These are phyloP conservation scores for Psilocybe cyanescens DNA, from an alignment of 768 basidiomycete genomes.

Conservation along the genomic window DNA sequence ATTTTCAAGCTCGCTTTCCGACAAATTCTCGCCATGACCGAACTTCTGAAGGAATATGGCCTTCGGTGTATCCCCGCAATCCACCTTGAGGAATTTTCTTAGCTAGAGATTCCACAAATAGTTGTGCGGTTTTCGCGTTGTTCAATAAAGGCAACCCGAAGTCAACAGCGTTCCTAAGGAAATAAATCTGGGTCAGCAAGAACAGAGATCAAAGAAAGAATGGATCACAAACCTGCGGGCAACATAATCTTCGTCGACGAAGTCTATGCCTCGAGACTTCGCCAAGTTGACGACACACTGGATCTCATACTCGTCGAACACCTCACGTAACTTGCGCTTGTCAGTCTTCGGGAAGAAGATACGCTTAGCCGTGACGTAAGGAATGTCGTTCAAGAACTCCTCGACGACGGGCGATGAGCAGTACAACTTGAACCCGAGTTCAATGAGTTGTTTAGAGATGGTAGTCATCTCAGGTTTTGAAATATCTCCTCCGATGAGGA, in stretches of 20 bases:
- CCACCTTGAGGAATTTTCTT: conserved; percentile 85
- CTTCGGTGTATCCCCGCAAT: conserved; percentile 80
- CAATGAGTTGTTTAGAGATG: conserved; percentile 78
- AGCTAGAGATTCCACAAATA: conserved; percentile 89
- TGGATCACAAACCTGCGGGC: conserved; percentile 71
- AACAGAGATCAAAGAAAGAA: neutral
- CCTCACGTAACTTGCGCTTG: conserved; percentile 92
- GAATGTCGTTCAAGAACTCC: conserved; percentile 76
- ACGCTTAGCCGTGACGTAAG: conserved; percentile 79
- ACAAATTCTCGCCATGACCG: conserved; percentile 92
- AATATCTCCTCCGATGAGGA: conserved; percentile 92
- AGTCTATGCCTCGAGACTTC: conserved; percentile 71
- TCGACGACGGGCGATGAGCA: conserved; percentile 84
- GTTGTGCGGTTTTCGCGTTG: conserved; percentile 84
- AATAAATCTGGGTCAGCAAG: conserved; percentile 4
- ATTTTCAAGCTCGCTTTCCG: conserved; percentile 62
- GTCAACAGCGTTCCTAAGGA: conserved; percentile 85
- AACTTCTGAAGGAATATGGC: conserved; percentile 89
- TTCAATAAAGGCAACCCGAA: conserved; percentile 93
- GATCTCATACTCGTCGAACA: conserved; percentile 94
- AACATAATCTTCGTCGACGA: conserved; percentile 94
- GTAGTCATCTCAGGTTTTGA: conserved; percentile 83
- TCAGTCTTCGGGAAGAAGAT: conserved; percentile 98
- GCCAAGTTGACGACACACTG: conserved; percentile 95
- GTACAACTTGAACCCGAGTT: conserved; percentile 95